phyloP scores from a whole-genome alignment of 768 basidiomycete genomes.

The Phaeotremella skinneri region DNA sequence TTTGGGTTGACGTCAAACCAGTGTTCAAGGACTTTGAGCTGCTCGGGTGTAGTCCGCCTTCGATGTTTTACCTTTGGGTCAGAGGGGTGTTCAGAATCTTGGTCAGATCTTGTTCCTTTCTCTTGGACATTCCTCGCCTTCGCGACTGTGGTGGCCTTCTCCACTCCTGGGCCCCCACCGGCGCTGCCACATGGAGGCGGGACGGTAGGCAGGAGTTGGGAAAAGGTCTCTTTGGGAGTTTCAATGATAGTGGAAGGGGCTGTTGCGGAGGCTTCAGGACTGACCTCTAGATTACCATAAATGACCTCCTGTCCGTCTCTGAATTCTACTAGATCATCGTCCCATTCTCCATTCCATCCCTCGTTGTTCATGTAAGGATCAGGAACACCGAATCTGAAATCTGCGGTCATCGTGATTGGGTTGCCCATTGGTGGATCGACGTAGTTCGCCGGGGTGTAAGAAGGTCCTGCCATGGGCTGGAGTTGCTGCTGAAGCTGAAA shows the following conservation, averaged over 20 bases:
- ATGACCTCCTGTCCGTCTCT: conserved; percentile 12
- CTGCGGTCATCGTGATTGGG: background rate
- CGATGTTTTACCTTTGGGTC: conserved; percentile 78
- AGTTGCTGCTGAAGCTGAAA: background rate
- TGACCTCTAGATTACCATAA: conserved; percentile 12
- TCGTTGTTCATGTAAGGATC: background rate
- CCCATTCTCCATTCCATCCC: conserved; percentile 1
- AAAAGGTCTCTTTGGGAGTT: background rate
- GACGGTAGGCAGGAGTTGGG: background rate
- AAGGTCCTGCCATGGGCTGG: background rate
- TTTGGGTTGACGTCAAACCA: conserved; percentile 87
- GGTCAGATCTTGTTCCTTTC: conserved; percentile 1
- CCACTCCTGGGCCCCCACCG: background rate
- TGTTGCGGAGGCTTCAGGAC: background rate
- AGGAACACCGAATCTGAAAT: conserved; percentile 1
- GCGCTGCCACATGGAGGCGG: background rate
- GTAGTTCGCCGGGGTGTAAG: background rate
- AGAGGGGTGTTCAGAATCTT: background rate
- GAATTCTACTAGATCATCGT: conserved; percentile 3
- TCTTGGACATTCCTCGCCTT: too few species aligned
- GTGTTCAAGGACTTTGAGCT: conserved; percentile 84
- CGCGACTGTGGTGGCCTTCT: too few species aligned
- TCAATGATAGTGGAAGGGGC: background rate
- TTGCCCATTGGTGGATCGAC: background rate
- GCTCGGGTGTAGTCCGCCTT: conserved; percentile 79